Conservation (phyloP, 768 basidiomycete species). For the Daedalea quercina region DNA sequence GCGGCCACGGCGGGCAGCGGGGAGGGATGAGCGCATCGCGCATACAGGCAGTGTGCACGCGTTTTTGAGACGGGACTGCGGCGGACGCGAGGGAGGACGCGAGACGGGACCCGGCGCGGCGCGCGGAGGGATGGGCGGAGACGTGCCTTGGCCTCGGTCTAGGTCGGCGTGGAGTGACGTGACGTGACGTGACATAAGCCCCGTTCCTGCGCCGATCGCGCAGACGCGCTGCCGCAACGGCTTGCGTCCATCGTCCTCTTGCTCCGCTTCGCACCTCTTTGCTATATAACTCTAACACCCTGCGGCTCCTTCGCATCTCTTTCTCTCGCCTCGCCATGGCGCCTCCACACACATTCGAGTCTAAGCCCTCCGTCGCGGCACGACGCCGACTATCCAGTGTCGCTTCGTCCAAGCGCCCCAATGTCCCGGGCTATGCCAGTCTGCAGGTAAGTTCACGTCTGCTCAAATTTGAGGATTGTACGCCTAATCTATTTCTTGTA, state of each 20-base stretch:
- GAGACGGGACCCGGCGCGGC: background rate
- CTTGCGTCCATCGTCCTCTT: background rate
- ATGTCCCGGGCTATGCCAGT: slow-evolving; percentile 50
- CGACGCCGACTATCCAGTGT: slow-evolving; percentile 64
- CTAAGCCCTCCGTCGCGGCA: slow-evolving; percentile 54
- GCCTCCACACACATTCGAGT: slow-evolving; percentile 46
- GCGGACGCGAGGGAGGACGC: background rate
- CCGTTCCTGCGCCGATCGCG: background rate
- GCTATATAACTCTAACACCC: background rate
- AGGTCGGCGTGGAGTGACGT: slow-evolving; percentile 1
- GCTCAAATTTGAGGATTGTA: slow-evolving; percentile 12
- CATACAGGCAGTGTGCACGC: background rate
- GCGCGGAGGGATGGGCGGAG: background rate
- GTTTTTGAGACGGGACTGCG: background rate
- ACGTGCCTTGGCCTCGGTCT: too few species aligned
- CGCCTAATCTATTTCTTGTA: slow-evolving; percentile 23
- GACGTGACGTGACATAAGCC: slow-evolving; percentile 3
- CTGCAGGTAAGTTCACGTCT: slow-evolving; percentile 47
- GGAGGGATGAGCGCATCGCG: too few species aligned
- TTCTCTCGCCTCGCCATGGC: slow-evolving; percentile 39
- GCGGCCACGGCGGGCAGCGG: too few species aligned
- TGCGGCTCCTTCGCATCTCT: slow-evolving; percentile 4
- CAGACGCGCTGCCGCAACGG: background rate
- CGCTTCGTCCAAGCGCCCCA: slow-evolving; percentile 43
- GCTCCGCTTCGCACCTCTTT: background rate